Percentiles rank a stretch among this genome's conserved stretches.
Conservation (phyloP, 139 green algal genomes). For the Tetradesmus lagerheimii region DNA sequence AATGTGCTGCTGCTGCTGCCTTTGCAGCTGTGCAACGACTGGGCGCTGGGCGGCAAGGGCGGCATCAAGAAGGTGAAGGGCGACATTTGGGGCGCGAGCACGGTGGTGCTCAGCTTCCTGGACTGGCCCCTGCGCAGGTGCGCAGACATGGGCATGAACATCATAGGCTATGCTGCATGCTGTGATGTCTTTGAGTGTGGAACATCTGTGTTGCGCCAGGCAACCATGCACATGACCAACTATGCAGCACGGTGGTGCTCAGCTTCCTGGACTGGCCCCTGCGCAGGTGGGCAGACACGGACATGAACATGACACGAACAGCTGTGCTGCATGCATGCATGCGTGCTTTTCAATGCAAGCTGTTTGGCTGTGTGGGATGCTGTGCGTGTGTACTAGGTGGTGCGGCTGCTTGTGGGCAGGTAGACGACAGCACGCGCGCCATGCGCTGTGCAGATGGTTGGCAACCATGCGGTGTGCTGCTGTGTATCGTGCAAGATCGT, state of each 20-base stretch:
- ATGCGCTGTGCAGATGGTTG: neutral
- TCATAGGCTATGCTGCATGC: too few relatives aligned
- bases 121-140: constrained; percentile 75
- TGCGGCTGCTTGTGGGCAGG: too few relatives aligned
- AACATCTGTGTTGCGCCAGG: too few relatives aligned
- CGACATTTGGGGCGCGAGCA: constrained; percentile 51
- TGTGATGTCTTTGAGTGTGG: too few relatives aligned
- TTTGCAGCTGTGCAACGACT: constrained; percentile 47
- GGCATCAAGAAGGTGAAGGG: constrained; percentile 31
- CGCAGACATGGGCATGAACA: too few relatives aligned
- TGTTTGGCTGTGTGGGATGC: neutral
- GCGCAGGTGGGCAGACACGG: too few relatives aligned
- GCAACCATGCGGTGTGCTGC: neutral
- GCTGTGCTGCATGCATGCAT: too few relatives aligned
- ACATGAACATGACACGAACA: too few relatives aligned
- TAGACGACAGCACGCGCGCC: too few relatives aligned
- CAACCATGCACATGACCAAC: too few relatives aligned
- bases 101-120: constrained; percentile 53
- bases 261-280: constrained; percentile 71
- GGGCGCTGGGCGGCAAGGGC: constrained; percentile 47
- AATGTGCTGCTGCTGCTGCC: neutral
- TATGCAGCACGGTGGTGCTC: constrained; percentile 48
- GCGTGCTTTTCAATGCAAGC: neutral
- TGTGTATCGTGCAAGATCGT: too few relatives aligned
- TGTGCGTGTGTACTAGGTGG: neutral